Evolutionary conservation across 306 rosid species (phyloP), one percentile per base, ranked within the genome.

Genomic region (Dalbergia cultrata): DNA sequence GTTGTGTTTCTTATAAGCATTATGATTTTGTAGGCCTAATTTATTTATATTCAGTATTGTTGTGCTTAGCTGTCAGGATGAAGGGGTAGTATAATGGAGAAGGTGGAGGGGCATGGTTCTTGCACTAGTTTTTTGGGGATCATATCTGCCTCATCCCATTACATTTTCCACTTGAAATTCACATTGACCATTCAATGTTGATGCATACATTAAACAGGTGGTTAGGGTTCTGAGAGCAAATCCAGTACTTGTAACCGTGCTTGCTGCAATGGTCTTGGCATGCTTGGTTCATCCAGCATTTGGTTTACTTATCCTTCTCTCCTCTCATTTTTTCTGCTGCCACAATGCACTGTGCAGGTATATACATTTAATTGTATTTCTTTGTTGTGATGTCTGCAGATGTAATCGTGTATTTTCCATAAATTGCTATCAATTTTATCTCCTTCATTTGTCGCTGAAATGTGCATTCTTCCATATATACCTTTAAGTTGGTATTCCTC

Each of bases 331-430:
- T 88, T 68, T 90, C 78, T 76, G 90, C 89, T 95, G 99, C 76
- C 99, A 95, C 86, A 89, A 62, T 63, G 97, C 96, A 61, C 90
- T 95, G 73, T 88, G 92, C 90, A 92, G 99, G 99, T 95, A 90
- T 70, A 61, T 74, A 64, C 57, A 68, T 87, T 67, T 54, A 35
- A 76, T 47, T 71, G 35, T 69, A 47, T 77, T 78, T 76, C 60
- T 53, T 47, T 57, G 12, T 70, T 56, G 61, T 26, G 43, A 3
- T 45, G 57, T 19, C 53, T 45, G 16, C 50, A 8, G 70, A 74
- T 61, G 41, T 58, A 47, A 50, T 68, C 12, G 45, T 49, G 17
- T 57, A 31, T 17, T 47, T 49, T 37, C 26, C 57, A 18, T 71
- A 22, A 19, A 70, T 37, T 33, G 34, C 44, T 62, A 37, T 61